Conservation (phyloP, 345 rosid species). For the Carallia brachiata region DNA sequence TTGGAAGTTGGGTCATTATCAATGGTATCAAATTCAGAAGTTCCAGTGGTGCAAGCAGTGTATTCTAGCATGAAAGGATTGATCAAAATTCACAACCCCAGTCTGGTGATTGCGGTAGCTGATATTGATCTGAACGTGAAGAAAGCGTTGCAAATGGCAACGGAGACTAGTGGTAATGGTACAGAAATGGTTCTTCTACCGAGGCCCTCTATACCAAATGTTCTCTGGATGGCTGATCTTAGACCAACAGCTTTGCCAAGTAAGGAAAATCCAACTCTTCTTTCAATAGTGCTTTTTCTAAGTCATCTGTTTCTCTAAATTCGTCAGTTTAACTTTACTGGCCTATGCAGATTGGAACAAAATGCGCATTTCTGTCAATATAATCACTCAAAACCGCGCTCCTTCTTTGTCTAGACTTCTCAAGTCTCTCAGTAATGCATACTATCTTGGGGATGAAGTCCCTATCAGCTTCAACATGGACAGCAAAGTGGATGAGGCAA, state of each 20-base stretch:
- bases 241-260: constrained; percentile 92
- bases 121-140: constrained; percentile 70
- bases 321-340: background rate
- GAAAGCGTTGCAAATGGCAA: constrained; percentile 91
- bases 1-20: constrained; percentile 62
- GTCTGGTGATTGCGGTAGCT: constrained; percentile 75
- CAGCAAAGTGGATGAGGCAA: constrained; percentile 86
- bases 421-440: constrained; percentile 68
- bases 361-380: constrained; percentile 83
- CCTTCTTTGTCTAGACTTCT: constrained; percentile 72
- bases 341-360: constrained; percentile 79
- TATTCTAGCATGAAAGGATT: constrained; percentile 92
- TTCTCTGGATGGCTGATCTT: constrained; percentile 97
- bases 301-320: background rate
- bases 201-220: constrained; percentile 66
- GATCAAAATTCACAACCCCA: constrained; percentile 87
- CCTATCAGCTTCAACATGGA: constrained; percentile 95
- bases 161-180: constrained; percentile 48
- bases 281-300: background rate
- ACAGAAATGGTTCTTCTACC: constrained; percentile 68
- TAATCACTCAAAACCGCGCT: constrained; percentile 84
- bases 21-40: constrained; percentile 74
- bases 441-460: constrained; percentile 76
- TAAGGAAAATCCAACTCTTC: constrained; percentile 38
- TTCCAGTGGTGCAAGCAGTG: constrained; percentile 78